phyloP scores from a whole-genome alignment of 2,329 filamentous ascomycete genomes.

The Aulographum hederae region DNA sequence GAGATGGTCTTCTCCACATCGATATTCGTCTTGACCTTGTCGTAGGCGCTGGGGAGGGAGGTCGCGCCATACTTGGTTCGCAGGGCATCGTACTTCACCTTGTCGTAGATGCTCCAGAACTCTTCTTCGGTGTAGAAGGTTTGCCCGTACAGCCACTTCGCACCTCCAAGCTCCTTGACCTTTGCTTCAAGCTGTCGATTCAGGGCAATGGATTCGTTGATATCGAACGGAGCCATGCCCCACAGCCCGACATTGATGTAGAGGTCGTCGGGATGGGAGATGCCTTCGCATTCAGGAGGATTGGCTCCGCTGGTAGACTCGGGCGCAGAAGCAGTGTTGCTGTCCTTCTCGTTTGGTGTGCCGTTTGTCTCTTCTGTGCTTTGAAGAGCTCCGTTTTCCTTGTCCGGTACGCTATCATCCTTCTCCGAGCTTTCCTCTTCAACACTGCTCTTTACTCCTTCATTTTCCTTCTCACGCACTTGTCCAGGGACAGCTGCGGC shows the following conservation, averaged over 20 bases:
- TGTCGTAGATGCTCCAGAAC: constrained; percentile 49
- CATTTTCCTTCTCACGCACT: too few relatives aligned
- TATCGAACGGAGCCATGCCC: constrained; percentile 29
- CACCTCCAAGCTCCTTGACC: constrained; percentile 39
- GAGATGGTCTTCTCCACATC: too few relatives aligned
- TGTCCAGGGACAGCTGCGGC: neutral
- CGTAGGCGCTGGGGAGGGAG: constrained; percentile 44
- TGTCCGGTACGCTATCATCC: too few relatives aligned
- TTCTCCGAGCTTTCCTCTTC: too few relatives aligned
- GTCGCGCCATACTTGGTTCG: constrained; percentile 40
- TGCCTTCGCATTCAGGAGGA: too few relatives aligned
- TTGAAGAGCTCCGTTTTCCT: neutral
- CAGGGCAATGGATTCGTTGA: constrained; percentile 28
- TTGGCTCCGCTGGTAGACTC: too few relatives aligned
- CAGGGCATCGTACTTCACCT: constrained; percentile 38
- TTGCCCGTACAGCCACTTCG: constrained; percentile 55
- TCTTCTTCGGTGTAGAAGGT: constrained; percentile 49
- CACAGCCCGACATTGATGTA: constrained; percentile 47
- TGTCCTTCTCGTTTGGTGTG: constrained; percentile 6
- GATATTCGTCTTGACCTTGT: constrained; percentile 52
- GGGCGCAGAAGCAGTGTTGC: too few relatives aligned
- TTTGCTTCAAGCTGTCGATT: constrained; percentile 44
- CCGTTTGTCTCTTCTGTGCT: too few relatives aligned
- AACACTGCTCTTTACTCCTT: too few relatives aligned
- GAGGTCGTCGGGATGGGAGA: too few relatives aligned